Base-by-base conservation (phyloP, 371 early-diverging fungal genomes). In the Circinella minor region DNA sequence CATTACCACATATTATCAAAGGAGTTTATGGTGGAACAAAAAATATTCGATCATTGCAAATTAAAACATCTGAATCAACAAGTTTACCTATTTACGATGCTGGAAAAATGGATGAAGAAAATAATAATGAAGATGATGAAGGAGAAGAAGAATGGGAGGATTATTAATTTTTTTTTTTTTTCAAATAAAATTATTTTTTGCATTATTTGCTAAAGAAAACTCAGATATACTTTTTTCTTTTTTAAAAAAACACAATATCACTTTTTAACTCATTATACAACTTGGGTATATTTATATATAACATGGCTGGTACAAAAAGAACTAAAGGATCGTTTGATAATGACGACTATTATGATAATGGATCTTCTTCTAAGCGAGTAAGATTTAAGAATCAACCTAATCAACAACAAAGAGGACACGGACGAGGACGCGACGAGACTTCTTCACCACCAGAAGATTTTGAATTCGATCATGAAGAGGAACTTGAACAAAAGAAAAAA, bases 21-120 rank as follows among this genome's bases (percentile, higher is more conserved):
- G 87, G 85, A 66, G 81, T 94, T 48, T 90, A 92, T n/a, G 85
- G 90, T 55, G 86, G 89, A 64, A 91, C 93, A 86, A 77, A 80
- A 38, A 95, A 94, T 77, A 87, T 97, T 63, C 91, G 89, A 71
- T 86, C 93, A 3, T 81, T 97, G 55, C 83, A 88, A 61, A 79
- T 97, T 78, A 96, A 96, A 78, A 91, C 95, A 4, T 83, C 79
- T 51, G 84, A 86, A n/a, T 94, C 95, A 13, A 78, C 88, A 4
- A 86, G 93, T 55, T 86, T 97, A 71, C 96, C 96, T 1, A 72
- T 97, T 39, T 97, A 88, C 74, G 81, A 78, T 43, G 73, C 71
- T 9, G 62, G 72, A 61, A 67, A 70, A 37, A 66, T 75, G 57
- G 75, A 74, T 38, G 79, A 65, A 36, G 70, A 76, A 13, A 69